Base-by-base conservation (phyloP, 495 filamentous ascomycete genomes). In the Platismatia glauca region DNA sequence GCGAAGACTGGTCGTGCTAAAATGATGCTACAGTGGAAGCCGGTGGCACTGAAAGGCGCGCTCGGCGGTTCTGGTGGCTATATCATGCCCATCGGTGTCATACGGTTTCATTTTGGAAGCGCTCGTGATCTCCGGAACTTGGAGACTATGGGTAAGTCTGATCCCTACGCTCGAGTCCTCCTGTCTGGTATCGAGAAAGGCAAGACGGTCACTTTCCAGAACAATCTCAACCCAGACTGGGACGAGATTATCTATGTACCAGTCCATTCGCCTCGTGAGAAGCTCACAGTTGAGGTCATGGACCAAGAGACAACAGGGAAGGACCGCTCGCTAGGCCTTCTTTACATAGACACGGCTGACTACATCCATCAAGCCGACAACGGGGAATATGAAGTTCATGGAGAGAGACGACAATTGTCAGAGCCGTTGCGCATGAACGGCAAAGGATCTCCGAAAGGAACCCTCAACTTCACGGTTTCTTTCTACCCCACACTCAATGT, bases 221-320 rank as follows among this genome's bases (percentile, higher is more conserved):
- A 93, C 71, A 96, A 96, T 69, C 84, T 99, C 24, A 89, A 96
- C 68, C 94, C 94, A 4, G 86, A 95, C 38, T 99, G 89, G 88
- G 91, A 99, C 69, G 95, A 99, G 72, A 83, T 97, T 16, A 81
- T 95, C 52, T 99, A 99, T 72, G 82, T 99, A 0, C 93, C 95
- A 0, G 82, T 99, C 61, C 95, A 97, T 72, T 89, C 86, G 15
- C 60, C 79, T n/a, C 86, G 87, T 38, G 95, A 97, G 72, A 92
- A 86, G 66, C 72, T 99, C 24, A 83, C 83, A 0, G 74, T 99
- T 18, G 94, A 98, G 73, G 90, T 97, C 64, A 97, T 99, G 94
- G 94, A 99, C 67, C 82, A 91, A 59, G 94, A 99, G 75, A 90
- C 83, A 57, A 77, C 96, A 62, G 87, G 88, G 62, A 90, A 88